phyloP scores from a whole-genome alignment of 192 early-diverging fungal genomes.

The Entomortierella lignicola region DNA sequence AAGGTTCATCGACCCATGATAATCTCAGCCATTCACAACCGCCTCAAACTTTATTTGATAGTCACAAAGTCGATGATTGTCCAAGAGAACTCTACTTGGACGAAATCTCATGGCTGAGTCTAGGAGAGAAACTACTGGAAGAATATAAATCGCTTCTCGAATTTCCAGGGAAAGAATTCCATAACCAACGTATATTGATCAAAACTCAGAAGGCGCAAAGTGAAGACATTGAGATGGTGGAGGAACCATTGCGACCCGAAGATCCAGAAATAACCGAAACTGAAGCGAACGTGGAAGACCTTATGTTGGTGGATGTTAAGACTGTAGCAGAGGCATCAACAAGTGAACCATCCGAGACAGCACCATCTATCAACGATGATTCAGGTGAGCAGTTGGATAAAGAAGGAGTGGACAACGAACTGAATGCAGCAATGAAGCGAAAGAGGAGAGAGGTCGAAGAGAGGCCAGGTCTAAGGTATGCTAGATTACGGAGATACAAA shows the following conservation, averaged over 20 bases:
- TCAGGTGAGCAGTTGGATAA: conserved; percentile 9
- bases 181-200: conserved; percentile 23
- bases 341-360: not conserved
- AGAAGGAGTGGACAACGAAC: conserved; percentile 23
- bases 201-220: conserved; percentile 1
- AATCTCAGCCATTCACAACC: not conserved
- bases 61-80: not conserved
- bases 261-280: not conserved
- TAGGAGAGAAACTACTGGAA: conserved; percentile 30
- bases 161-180: conserved; percentile 5
- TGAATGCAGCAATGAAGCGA: conserved; percentile 30
- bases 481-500: not conserved
- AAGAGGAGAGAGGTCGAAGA: conserved; percentile 50
- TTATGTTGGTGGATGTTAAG: not conserved
- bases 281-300: not conserved
- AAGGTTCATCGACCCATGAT: not conserved
- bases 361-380: not conserved
- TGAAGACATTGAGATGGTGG: conserved; percentile 31
- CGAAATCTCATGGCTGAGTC: conserved; percentile 16
- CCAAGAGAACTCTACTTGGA: conserved; percentile 22
- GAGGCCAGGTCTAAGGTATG: conserved; percentile 44
- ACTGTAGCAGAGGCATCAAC: not conserved
- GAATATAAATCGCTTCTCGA: conserved; percentile 23
- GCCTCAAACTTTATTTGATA: not conserved
- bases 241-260: not conserved